Evolutionary conservation across 495 filamentous ascomycete species (phyloP).

Genomic region (Patellaria atrata): DNA sequence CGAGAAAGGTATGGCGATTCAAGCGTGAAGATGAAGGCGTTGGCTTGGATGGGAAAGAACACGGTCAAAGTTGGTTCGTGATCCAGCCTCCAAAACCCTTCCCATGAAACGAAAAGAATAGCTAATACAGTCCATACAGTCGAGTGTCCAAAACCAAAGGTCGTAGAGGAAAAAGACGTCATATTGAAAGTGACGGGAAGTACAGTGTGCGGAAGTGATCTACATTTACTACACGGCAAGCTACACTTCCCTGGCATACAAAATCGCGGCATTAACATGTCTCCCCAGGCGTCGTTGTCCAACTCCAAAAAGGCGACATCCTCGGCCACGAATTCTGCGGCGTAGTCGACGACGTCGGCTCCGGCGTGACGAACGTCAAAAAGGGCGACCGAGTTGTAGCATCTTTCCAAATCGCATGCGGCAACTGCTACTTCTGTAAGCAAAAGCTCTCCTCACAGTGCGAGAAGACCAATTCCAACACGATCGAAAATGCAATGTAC

Average conservation of each 20-base stretch:
- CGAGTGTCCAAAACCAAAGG: conserved; percentile 50
- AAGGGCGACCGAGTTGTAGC: conserved; percentile 69
- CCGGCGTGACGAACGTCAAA: conserved; percentile 41
- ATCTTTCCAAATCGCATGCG: conserved; percentile 76
- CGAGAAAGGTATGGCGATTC: conserved; percentile 30
- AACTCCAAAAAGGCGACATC: conserved; percentile 73
- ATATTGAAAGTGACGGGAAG: conserved; percentile 74
- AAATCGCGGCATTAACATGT: no score
- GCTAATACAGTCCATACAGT: no score
- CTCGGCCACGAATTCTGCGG: conserved; percentile 86
- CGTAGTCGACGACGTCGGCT: conserved; percentile 56
- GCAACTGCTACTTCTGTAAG: conserved; percentile 62
- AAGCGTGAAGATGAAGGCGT: conserved; percentile 53
- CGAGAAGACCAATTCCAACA: conserved; percentile 63
- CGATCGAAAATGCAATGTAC: conserved; percentile 52
- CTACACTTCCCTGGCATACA: no score
- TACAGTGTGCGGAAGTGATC: conserved; percentile 77
- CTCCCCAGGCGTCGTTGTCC: no score
- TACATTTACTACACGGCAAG: conserved; percentile 66
- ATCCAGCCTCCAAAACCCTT: background rate
- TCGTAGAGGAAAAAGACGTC: conserved; percentile 62
- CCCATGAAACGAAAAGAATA: no score
- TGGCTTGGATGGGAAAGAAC: conserved; percentile 60
- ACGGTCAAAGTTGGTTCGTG: conserved; percentile 39
- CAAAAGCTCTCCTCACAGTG: conserved; percentile 63